A percentile compares a stretch with the other conserved stretches of the same genome.
phyloP scores from a whole-genome alignment of 208 protist species.

The Acanthamoeba culbertsoni region DNA sequence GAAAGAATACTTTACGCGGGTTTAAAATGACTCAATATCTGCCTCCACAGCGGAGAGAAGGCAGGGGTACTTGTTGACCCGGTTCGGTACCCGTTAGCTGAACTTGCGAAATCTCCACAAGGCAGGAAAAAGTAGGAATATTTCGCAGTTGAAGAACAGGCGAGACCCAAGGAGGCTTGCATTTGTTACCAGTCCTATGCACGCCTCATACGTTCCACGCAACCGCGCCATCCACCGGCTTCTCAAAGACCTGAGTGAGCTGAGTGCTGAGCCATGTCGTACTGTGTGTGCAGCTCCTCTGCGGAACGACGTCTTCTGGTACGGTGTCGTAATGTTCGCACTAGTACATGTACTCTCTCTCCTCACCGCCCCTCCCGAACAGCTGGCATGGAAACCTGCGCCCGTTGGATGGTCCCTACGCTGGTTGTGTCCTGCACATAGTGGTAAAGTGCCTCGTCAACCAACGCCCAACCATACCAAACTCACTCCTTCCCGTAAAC shows the following conservation, averaged over 20 bases:
- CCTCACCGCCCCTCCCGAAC: background rate
- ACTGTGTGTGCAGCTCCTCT: background rate
- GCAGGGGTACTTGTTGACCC: no score
- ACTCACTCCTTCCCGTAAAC: background rate
- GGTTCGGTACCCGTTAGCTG: no score
- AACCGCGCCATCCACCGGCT: background rate
- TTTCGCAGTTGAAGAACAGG: no score
- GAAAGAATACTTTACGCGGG: no score
- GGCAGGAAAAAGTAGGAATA: no score
- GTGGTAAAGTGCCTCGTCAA: background rate
- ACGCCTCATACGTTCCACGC: no score
- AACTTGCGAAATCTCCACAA: no score
- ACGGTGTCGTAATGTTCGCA: background rate
- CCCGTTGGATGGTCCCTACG: slow-evolving; percentile 8
- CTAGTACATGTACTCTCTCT: background rate
- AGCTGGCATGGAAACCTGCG: slow-evolving; percentile 30
- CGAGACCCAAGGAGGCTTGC: no score
- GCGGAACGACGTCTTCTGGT: background rate
- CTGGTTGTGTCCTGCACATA: background rate
- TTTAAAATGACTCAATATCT: no score
- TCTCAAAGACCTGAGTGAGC: background rate
- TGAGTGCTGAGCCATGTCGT: background rate
- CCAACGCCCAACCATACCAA: background rate
- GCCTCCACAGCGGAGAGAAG: no score
- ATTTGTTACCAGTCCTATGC: no score